Evolutionary conservation across 2,329 filamentous ascomycete genomes (phyloP).

Genomic region (Phialophora chinensis): DNA sequence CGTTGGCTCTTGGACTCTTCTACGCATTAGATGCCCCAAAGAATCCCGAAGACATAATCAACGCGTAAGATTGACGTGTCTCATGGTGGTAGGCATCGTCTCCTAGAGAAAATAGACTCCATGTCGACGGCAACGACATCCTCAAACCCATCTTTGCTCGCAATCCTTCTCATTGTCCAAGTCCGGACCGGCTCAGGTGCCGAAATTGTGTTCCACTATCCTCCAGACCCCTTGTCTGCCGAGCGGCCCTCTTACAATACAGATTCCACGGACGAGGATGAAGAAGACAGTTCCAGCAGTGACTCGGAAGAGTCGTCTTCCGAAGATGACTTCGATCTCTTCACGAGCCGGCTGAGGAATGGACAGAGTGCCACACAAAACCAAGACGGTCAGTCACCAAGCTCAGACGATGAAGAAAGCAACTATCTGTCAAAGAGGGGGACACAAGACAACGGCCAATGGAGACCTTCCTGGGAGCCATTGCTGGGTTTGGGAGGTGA

Average conservation of each 20-base stretch:
- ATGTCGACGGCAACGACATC: conserved; percentile 57
- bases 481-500: conserved; percentile 76
- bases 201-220: conserved; percentile 85
- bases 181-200: conserved; percentile 81
- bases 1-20: not conserved
- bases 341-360: conserved; percentile 25
- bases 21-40: not conserved
- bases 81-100: not conserved
- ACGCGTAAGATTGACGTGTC: conserved; percentile 20
- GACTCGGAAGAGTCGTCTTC: conserved; percentile 37
- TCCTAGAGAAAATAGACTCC: conserved; percentile 6
- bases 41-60: conserved; percentile 10
- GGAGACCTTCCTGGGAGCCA: conserved; percentile 58
- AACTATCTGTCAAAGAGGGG: conserved; percentile 24
- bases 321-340: conserved; percentile 36
- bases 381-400: conserved; percentile 24
- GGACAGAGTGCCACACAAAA: conserved; percentile 9
- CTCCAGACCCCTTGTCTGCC: conserved; percentile 55
- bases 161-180: conserved; percentile 75
- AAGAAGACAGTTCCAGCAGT: conserved; percentile 37
- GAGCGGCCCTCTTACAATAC: conserved; percentile 20
- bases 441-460: conserved; percentile 28
- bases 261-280: conserved; percentile 30
- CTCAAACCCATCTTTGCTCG: conserved; percentile 65
- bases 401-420: conserved; percentile 32